These are phyloP conservation scores for Rhizopus microsporus DNA, from an alignment of 371 early-diverging fungal species.

Conservation along the genomic window DNA sequence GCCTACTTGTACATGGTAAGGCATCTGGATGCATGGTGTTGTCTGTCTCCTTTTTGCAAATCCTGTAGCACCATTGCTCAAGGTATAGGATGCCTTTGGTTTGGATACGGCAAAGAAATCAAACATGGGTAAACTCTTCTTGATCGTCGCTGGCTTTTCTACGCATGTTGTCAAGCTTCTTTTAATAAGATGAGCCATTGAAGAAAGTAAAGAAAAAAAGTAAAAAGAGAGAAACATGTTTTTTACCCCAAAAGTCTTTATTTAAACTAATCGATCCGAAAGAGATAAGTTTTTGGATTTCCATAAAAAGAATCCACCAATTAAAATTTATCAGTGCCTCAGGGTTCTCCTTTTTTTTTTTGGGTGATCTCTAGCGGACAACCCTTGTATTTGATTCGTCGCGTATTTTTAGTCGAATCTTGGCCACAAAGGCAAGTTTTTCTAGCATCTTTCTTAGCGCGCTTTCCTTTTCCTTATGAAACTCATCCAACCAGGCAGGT, in stretches of 20 bases:
- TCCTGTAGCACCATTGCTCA: conserved; percentile 27
- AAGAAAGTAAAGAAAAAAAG: too few relatives aligned
- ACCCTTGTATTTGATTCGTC: conserved; percentile 6
- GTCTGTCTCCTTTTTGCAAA: conserved; percentile 24
- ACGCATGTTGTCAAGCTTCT: too few relatives aligned
- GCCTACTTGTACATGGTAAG: conserved; percentile 64
- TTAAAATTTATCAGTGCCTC: too few relatives aligned
- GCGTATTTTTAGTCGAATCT: conserved; percentile 27
- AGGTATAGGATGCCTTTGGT: conserved; percentile 18
- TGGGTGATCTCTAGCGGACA: conserved; percentile 4
- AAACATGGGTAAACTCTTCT: conserved; percentile 19
- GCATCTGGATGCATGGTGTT: conserved; percentile 4
- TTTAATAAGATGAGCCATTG: too few relatives aligned
- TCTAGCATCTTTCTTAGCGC: conserved; percentile 23
- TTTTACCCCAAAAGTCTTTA: too few relatives aligned
- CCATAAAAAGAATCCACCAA: too few relatives aligned
- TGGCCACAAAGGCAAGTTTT: conserved; percentile 29
- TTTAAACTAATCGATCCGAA: too few relatives aligned
- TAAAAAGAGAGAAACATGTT: too few relatives aligned
- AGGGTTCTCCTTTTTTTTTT: conserved; percentile 7
- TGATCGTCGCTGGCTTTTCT: too few relatives aligned
- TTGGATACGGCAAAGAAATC: conserved; percentile 26
- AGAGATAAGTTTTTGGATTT: too few relatives aligned
- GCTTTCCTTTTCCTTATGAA: conserved; percentile 21
- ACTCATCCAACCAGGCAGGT: conserved; percentile 23